phyloP scores from a whole-genome alignment of 78 protist genomes.

The Dictyostelium capitatum region DNA sequence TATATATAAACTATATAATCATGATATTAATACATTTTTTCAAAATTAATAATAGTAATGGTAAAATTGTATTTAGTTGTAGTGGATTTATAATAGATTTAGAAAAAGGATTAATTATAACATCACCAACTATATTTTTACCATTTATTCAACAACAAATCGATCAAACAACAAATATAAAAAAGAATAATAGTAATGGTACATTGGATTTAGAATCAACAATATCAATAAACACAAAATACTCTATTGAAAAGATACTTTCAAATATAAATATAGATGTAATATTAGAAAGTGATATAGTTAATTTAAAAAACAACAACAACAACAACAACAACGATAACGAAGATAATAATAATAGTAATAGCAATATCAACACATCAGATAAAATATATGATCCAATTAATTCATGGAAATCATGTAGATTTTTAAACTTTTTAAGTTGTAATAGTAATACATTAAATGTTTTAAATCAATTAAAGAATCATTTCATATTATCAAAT shows the following conservation, averaged over 20 bases:
- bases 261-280: conserved; percentile 9
- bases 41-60: conserved; percentile 41
- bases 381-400: conserved; percentile 64
- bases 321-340: background rate
- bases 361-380: background rate
- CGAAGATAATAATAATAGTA: background rate
- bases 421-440: conserved; percentile 1
- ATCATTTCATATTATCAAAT: conserved; percentile 30
- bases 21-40: background rate
- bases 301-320: background rate
- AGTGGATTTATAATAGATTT: conserved; percentile 70
- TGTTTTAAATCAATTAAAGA: conserved; percentile 17
- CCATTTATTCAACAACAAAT: conserved; percentile 45
- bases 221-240: background rate
- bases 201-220: background rate
- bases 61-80: conserved; percentile 62
- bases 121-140: conserved; percentile 55
- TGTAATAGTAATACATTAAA: background rate
- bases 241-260: conserved; percentile 5
- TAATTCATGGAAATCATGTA: conserved; percentile 47
- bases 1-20: no score
- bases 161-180: background rate
- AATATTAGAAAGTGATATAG: conserved; percentile 1
- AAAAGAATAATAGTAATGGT: no score
- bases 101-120: conserved; percentile 51